Evolutionary conservation across 2,329 filamentous ascomycete species (phyloP).

Genomic region (Penicillium sp.): DNA sequence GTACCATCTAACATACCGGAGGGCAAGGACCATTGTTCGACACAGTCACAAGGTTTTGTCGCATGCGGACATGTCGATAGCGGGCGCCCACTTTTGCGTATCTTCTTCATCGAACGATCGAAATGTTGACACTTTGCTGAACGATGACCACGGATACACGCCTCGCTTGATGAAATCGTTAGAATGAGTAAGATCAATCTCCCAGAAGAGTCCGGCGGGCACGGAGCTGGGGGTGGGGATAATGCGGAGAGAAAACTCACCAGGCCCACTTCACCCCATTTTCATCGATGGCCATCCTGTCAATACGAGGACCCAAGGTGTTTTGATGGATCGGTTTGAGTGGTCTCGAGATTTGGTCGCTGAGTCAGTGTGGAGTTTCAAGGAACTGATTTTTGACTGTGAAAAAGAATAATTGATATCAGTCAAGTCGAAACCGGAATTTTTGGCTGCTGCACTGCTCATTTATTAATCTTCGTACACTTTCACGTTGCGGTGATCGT

Average conservation of each 20-base stretch:
- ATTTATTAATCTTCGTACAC: not conserved
- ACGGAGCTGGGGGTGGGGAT: not conserved
- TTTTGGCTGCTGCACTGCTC: not conserved
- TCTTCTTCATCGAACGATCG: conserved; percentile 51
- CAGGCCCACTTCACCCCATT: not conserved
- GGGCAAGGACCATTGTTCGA: not conserved
- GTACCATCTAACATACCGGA: not conserved
- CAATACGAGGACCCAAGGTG: not conserved
- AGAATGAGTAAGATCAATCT: not conserved
- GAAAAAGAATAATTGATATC: not conserved
- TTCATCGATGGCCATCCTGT: not conserved
- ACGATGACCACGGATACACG: conserved; percentile 50
- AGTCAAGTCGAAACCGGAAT: rapidly evolving
- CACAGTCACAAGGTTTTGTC: not conserved
- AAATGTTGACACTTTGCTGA: conserved; percentile 52
- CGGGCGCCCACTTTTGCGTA: conserved; percentile 51
- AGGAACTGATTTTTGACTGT: not conserved
- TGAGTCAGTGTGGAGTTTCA: not conserved
- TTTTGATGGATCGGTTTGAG: too few species aligned
- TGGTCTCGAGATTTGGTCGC: too few species aligned
- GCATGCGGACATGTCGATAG: conserved; percentile 49
- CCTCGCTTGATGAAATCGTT: conserved; percentile 36
- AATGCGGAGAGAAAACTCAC: not conserved
- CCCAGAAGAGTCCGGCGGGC: too few species aligned
- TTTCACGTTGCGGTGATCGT: too few species aligned